phyloP scores from a whole-genome alignment of 257 asterid genomes.

The Agastache rugosa region DNA sequence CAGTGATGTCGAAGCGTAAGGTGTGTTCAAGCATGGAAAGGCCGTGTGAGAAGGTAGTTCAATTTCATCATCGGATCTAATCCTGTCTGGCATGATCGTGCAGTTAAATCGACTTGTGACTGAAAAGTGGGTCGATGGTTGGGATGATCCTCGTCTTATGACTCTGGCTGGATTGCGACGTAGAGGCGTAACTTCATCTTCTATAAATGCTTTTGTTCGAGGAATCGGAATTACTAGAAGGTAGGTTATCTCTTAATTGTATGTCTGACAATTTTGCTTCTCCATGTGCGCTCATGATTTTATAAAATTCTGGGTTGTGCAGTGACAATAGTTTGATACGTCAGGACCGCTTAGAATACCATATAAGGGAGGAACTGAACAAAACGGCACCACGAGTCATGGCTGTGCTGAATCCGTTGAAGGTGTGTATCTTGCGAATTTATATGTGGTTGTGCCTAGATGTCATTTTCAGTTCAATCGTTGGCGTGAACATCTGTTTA shows the following conservation, averaged over 20 bases:
- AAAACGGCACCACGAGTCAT: slow-evolving; percentile 76
- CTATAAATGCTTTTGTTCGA: slow-evolving; percentile 87
- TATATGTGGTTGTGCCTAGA: background rate
- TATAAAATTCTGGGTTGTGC: slow-evolving; percentile 38
- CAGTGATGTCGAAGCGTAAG: slow-evolving; percentile 97
- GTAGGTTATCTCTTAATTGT: slow-evolving; percentile 40
- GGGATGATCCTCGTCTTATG: slow-evolving; percentile 99
- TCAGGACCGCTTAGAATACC: slow-evolving; percentile 82
- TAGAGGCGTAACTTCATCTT: slow-evolving; percentile 89
- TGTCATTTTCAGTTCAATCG: background rate
- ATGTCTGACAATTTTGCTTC: slow-evolving; percentile 8
- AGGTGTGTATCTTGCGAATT: slow-evolving; percentile 50
- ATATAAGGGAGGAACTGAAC: slow-evolving; percentile 91
- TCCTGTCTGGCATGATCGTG: slow-evolving; percentile 34
- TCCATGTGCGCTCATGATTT: slow-evolving; percentile 28
- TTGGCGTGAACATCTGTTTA: background rate
- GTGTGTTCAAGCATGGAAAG: slow-evolving; percentile 43
- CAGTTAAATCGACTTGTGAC: slow-evolving; percentile 94
- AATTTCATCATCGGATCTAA: slow-evolving; percentile 25
- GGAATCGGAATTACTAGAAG: slow-evolving; percentile 98
- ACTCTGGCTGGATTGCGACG: slow-evolving; percentile 91
- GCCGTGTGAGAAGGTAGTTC: background rate
- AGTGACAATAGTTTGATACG: slow-evolving; percentile 87
- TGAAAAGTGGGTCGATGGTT: slow-evolving; percentile 88
- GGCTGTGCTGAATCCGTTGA: slow-evolving; percentile 90